phyloP scores from a whole-genome alignment of 352 stramenopile genomes.

The Pythium pectinolyticum region DNA sequence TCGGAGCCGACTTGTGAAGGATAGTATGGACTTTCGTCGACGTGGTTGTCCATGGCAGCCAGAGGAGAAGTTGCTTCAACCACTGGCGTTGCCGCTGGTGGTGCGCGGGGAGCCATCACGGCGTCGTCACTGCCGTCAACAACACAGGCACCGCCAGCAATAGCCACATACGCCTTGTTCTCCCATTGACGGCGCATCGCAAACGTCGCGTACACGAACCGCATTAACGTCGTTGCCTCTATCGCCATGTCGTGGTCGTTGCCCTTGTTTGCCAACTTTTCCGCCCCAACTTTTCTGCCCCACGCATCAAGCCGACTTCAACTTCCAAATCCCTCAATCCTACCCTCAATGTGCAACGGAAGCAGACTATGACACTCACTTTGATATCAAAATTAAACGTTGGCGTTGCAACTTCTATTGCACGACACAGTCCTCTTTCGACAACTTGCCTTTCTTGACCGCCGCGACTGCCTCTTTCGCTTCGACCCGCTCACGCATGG shows the following conservation, averaged over 20 bases:
- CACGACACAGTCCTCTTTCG: slow-evolving; percentile 60
- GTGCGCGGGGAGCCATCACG: background rate
- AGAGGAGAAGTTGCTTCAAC: too few species aligned
- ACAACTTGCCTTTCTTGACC: slow-evolving; percentile 38
- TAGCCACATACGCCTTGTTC: background rate
- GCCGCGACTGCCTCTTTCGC: slow-evolving; percentile 44
- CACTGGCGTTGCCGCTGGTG: background rate
- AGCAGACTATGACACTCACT: background rate
- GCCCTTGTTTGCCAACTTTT: slow-evolving; percentile 9
- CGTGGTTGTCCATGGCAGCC: too few species aligned
- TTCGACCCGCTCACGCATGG: slow-evolving; percentile 57
- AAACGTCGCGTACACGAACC: slow-evolving; percentile 37
- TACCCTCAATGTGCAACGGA: slow-evolving; percentile 8
- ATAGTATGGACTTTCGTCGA: background rate
- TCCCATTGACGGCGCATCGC: slow-evolving; percentile 32
- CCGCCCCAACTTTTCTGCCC: slow-evolving; percentile 8
- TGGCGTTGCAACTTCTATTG: slow-evolving; percentile 31
- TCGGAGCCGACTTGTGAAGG: background rate
- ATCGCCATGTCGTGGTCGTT: background rate
- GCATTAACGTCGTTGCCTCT: slow-evolving; percentile 23
- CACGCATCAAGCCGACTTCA: too few species aligned
- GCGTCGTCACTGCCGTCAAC: background rate
- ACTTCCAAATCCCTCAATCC: slow-evolving; percentile 5
- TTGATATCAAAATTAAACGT: slow-evolving; percentile 1
- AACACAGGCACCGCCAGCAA: background rate